A percentile compares a stretch with the other conserved stretches of the same genome.
Conservation (phyloP, 805 yeast genomes). For the Starmerella riodocensis region DNA sequence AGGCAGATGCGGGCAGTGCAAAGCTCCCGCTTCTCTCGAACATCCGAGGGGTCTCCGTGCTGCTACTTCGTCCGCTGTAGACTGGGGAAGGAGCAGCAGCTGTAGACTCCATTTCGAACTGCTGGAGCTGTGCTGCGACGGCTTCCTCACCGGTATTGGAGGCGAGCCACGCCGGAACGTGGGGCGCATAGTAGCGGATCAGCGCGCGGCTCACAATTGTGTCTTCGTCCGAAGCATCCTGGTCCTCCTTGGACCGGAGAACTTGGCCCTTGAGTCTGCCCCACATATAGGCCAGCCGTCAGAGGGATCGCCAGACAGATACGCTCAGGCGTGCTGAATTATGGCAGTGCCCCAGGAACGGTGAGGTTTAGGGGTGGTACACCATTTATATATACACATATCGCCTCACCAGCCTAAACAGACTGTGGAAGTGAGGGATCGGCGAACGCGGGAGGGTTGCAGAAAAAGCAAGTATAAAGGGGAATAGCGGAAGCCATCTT, state of each 20-base stretch:
- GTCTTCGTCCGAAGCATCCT: constrained; percentile 32
- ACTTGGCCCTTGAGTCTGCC: constrained; percentile 22
- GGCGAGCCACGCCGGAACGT: constrained; percentile 26
- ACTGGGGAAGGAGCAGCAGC: neutral
- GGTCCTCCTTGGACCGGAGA: constrained; percentile 27
- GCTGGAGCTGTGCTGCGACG: constrained; percentile 3
- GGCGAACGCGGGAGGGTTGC: too few relatives aligned
- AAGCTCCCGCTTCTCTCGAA: constrained; percentile 9
- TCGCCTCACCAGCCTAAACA: too few relatives aligned
- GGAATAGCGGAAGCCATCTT: too few relatives aligned
- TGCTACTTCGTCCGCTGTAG: neutral
- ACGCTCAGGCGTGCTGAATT: too few relatives aligned
- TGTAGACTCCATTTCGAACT: neutral
- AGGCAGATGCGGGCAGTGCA: neutral
- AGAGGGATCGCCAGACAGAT: too few relatives aligned
- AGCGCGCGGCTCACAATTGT: constrained; percentile 37
- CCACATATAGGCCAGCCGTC: too few relatives aligned
- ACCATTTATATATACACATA: too few relatives aligned
- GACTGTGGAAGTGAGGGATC: too few relatives aligned
- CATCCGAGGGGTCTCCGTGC: constrained; percentile 1
- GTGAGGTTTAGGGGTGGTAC: too few relatives aligned
- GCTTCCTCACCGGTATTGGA: neutral
- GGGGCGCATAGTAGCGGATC: constrained; percentile 29
- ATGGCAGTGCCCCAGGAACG: too few relatives aligned
- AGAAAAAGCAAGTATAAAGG: too few relatives aligned